Percentiles rank a stretch among this genome's conserved stretches.
phyloP scores from a whole-genome alignment of 2,329 filamentous ascomycete genomes.

The Leptographium procerum region DNA sequence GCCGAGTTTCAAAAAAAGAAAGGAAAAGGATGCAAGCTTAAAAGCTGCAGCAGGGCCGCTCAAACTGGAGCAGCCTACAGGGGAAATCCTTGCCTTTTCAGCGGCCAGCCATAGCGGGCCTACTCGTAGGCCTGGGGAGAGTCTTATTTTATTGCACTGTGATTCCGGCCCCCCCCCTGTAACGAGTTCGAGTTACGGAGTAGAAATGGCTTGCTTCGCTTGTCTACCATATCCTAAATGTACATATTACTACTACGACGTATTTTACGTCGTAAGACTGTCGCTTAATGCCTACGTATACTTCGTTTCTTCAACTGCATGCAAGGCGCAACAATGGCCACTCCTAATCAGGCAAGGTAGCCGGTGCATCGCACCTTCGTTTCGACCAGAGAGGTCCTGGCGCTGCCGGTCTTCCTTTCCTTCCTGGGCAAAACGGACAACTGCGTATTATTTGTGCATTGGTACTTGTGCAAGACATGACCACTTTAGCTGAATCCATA shows the following conservation, averaged over 20 bases:
- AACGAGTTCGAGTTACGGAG: not conserved
- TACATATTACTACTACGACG: too few relatives aligned
- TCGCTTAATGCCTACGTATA: too few relatives aligned
- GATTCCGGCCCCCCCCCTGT: not conserved
- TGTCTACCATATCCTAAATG: too few relatives aligned
- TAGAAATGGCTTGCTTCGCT: not conserved
- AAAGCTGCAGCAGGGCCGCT: not conserved
- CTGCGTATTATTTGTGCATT: not conserved
- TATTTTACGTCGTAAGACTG: too few relatives aligned
- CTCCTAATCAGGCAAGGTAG: not conserved
- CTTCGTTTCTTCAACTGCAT: not conserved
- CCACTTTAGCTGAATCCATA: too few relatives aligned
- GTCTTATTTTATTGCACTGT: too few relatives aligned
- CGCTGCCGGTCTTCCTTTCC: too few relatives aligned
- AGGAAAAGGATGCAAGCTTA: not conserved
- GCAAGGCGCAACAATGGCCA: not conserved
- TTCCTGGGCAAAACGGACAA: too few relatives aligned
- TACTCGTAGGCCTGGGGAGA: too few relatives aligned
- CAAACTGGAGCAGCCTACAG: not conserved
- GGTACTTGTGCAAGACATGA: not conserved
- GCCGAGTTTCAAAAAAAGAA: not conserved
- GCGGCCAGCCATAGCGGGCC: too few relatives aligned
- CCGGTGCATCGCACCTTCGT: not conserved
- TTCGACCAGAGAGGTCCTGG: not conserved
- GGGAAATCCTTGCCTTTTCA: not conserved